Base-by-base conservation (phyloP, 805 yeast genomes). In the Candida gorgasii region DNA sequence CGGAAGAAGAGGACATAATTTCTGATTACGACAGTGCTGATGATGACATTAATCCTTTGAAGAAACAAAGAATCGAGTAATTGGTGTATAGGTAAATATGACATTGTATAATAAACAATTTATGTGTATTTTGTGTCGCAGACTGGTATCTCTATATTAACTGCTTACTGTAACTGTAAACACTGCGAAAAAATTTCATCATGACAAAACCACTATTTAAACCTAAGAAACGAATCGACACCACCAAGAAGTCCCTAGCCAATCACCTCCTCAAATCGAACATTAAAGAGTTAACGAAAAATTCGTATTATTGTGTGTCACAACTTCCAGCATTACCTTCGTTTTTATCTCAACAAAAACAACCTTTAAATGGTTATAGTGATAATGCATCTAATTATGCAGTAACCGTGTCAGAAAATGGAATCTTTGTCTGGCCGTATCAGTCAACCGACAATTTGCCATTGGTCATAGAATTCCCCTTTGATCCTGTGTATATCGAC, bases 361-460 rank as follows among this genome's bases (percentile, higher is more conserved):
- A 33, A 2, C 35, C 53, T 5, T 29, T 55, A 36, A 67, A 65
- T 45, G 84, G 80, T 1, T 63, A 65, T 47, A 50, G 78, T 6
- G 84, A 80, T 52, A 62, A 70, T 30, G 51, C 50, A 13, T 69
- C 83, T 8, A 68, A 66, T 29, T 75, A 67, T 54, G 80, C 84
- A 0, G 59, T 80, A 20, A 67, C 75, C 3, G 62, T 78, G 4
- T 71, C 78, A 12, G 70, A 67, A n/a, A 62, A 71, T 17, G 67
- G 78, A 26, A 72, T 84, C 15, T 73, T 77, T 52, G 82, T 83
- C 5, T 89, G 95, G 90, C 70, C 76, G 41, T 84, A 82, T 55
- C 67, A 71, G 41, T 76, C 89, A 1, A 75, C 76, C 9, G 88
- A 86, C 50, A 66, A 70, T 22, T 61, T 72, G 1, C 89, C 93